Evolutionary conservation across 495 filamentous ascomycete genomes (phyloP).

Genomic region (Hypomontagnella monticulosa): DNA sequence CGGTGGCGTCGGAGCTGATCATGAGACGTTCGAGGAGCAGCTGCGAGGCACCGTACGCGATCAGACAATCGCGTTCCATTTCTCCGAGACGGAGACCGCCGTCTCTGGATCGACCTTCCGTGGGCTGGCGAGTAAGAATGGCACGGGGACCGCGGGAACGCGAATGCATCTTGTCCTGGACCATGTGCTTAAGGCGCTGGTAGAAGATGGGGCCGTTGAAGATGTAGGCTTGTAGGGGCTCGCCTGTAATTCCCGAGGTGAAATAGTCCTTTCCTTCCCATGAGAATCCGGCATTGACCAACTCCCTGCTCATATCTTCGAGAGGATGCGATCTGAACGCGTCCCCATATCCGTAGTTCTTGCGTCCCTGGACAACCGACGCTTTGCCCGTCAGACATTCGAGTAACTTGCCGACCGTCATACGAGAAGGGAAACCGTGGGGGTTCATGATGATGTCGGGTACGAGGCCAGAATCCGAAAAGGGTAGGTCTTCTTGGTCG

Average conservation of each 20-base stretch:
- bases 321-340: conserved; percentile 94
- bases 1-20: conserved; percentile 87
- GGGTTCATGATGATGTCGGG: conserved; percentile 99
- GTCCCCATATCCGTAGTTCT: conserved; percentile 83
- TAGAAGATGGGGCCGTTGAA: conserved; percentile 99
- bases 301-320: conserved; percentile 84
- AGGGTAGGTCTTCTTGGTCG: conserved; percentile 96
- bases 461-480: conserved; percentile 86
- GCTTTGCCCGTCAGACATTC: conserved; percentile 96
- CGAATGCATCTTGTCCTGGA: conserved; percentile 99
- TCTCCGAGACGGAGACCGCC: conserved; percentile 95
- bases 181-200: conserved; percentile 99
- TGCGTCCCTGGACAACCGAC: conserved; percentile 80
- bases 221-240: conserved; percentile 92
- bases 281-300: conserved; percentile 88
- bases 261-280: conserved; percentile 98
- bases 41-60: conserved; percentile 94
- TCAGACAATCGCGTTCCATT: conserved; percentile 98
- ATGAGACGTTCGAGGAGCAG: conserved; percentile 93
- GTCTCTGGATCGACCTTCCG: conserved; percentile 91
- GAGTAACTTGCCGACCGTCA: conserved; percentile 99
- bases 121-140: conserved; percentile 93
- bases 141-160: conserved; percentile 89
- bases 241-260: conserved; percentile 93
- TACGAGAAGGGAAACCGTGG: conserved; percentile 98